Evolutionary conservation across 2,329 filamentous ascomycete species (phyloP).

Genomic region (Leptographium galeiforme): DNA sequence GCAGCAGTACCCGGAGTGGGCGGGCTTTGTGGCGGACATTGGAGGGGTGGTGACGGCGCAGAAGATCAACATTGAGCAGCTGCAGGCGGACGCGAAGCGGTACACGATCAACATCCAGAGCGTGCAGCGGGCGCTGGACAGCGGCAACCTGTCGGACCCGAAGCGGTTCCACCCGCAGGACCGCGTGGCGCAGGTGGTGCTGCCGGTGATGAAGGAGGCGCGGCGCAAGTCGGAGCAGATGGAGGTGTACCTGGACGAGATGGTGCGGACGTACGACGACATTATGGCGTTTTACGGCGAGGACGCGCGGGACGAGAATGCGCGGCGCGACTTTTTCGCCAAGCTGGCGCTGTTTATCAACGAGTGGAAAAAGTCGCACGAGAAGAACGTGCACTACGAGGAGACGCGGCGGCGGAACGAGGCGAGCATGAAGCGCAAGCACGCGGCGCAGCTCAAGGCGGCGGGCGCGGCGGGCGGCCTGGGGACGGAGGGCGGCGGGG

Average conservation of each 20-base stretch:
- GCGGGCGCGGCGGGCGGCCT: conserved; percentile 24
- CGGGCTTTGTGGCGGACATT: conserved; percentile 78
- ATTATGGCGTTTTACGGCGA: conserved; percentile 97
- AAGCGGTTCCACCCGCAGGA: conserved; percentile 98
- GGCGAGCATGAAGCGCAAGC: conserved; percentile 82
- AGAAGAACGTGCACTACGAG: conserved; percentile 80
- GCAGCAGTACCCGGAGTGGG: conserved; percentile 93
- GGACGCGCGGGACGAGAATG: conserved; percentile 80
- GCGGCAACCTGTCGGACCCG: conserved; percentile 85
- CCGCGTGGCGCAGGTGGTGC: conserved; percentile 80
- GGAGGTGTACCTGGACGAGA: conserved; percentile 84
- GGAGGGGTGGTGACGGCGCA: conserved; percentile 61
- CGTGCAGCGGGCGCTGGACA: conserved; percentile 81
- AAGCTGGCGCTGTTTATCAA: conserved; percentile 82
- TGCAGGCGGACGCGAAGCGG: conserved; percentile 72
- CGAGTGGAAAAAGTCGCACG: conserved; percentile 92
- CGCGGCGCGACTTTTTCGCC: conserved; percentile 87
- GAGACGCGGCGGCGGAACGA: conserved; percentile 77
- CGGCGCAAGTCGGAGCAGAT: conserved; percentile 92
- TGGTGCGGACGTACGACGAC: conserved; percentile 80
- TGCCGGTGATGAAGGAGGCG: conserved; percentile 92
- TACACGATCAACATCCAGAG: conserved; percentile 95
- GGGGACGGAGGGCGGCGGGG: neutral
- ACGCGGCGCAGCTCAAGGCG: conserved; percentile 52
- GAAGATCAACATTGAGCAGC: conserved; percentile 90